Conservation (phyloP, 352 stramenopile genomes). For the Phytophthora hybrid region DNA sequence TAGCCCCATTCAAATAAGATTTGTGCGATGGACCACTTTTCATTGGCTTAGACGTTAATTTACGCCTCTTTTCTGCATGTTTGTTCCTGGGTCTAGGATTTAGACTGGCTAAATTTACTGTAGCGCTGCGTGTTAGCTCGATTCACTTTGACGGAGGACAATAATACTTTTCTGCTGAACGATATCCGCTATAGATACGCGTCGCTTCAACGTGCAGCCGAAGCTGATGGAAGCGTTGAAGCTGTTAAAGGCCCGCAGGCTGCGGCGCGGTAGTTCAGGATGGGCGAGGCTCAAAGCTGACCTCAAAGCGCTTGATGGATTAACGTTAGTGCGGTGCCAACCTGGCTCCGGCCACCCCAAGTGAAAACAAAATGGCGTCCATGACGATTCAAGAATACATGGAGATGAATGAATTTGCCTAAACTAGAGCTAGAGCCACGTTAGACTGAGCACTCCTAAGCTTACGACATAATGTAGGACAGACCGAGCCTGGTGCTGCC, state of each 20-base stretch:
- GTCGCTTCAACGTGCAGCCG: background rate
- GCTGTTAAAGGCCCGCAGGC: too few species aligned
- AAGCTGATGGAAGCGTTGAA: background rate
- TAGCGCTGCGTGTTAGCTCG: background rate
- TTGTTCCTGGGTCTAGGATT: too few species aligned
- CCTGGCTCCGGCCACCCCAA: background rate
- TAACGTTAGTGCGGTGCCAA: background rate
- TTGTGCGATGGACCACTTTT: too few species aligned
- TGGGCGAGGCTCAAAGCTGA: background rate
- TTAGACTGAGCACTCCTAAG: background rate
- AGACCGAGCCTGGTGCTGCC: slow-evolving; percentile 3
- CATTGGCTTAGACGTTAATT: too few species aligned
- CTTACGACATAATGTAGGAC: slow-evolving; percentile 32
- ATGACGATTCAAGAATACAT: background rate
- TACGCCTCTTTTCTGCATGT: too few species aligned
- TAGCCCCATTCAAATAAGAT: too few species aligned
- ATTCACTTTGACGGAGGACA: slow-evolving; percentile 1
- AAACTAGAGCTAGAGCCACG: background rate
- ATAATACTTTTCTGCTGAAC: background rate
- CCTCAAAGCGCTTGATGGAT: background rate
- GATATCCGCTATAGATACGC: background rate
- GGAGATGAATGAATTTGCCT: background rate
- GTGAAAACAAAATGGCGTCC: slow-evolving; percentile 1
- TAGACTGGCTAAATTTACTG: too few species aligned
- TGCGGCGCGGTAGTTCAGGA: too few species aligned